phyloP scores from a whole-genome alignment of 2,329 filamentous ascomycete genomes.

The Venturia nashicola region DNA sequence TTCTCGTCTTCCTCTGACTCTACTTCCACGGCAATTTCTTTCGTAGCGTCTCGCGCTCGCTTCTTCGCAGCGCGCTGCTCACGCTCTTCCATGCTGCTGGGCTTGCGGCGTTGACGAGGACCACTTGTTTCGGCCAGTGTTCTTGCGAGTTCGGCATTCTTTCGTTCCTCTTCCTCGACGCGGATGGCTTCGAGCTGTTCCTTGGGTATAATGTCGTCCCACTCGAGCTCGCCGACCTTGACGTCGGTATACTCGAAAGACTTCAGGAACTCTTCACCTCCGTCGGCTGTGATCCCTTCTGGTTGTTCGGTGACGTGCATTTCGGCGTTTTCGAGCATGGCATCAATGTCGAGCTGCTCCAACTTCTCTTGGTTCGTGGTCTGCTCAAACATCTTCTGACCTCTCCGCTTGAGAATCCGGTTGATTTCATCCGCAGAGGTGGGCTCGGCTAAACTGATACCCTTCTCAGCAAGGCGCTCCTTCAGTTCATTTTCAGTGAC shows the following conservation, averaged over 20 bases:
- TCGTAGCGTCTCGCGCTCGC: slow-evolving; percentile 55
- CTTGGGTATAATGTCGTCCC: slow-evolving; percentile 97
- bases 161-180: slow-evolving; percentile 74
- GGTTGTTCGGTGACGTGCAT: slow-evolving; percentile 93
- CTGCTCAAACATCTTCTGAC: slow-evolving; percentile 99
- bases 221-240: slow-evolving; percentile 87
- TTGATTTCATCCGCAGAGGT: slow-evolving; percentile 92
- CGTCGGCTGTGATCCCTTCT: slow-evolving; percentile 86
- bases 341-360: slow-evolving; percentile 94
- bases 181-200: slow-evolving; percentile 85
- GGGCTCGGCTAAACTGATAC: slow-evolving; percentile 31
- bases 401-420: slow-evolving; percentile 88
- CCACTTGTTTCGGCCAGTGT: slow-evolving; percentile 64
- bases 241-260: slow-evolving; percentile 91
- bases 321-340: slow-evolving; percentile 91
- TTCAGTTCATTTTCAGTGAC: slow-evolving; percentile 80
- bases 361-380: slow-evolving; percentile 92
- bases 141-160: slow-evolving; percentile 42
- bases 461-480: slow-evolving; percentile 50
- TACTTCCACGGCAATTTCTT: slow-evolving; percentile 44
- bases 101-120: slow-evolving; percentile 55
- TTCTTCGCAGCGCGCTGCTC: slow-evolving; percentile 60
- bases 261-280: slow-evolving; percentile 89
- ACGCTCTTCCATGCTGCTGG: slow-evolving; percentile 47
- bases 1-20: slow-evolving; percentile 33